Evolutionary conservation across 768 basidiomycete genomes (phyloP), one percentile per base, ranked within the genome.

Genomic region (Russula lepida): DNA sequence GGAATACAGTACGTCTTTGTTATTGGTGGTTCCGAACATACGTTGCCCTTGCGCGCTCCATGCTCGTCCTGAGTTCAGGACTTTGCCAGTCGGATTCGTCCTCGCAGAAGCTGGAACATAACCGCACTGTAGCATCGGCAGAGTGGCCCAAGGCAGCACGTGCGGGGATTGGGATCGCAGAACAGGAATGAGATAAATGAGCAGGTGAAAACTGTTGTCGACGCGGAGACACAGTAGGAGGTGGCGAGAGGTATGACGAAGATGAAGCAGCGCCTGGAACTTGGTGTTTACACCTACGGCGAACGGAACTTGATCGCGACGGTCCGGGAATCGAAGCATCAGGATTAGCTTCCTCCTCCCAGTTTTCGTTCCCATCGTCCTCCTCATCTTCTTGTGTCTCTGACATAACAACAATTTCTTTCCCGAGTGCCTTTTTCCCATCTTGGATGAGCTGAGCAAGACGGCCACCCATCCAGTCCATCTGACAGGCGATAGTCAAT

Each of bases 401-500:
- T 62, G 83, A 84, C 80, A 84, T 82, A 4, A 90, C 82, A 9
- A 92, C 89, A 17, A 93, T 78, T 69, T 92, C 89, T n/a, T 80
- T 76, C 15, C 80, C 82, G 7, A 93, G 78, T 0, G 91, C 91
- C 49, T 80, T 83, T 69, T 88, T 84, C 17, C 91, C 91, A 67
- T 92, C 84, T 68, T 84, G 82, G 64, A 93, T 92, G 54, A 92
- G 80, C 62, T 73, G 74, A 28, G 81, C 72, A 32, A 93, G 79
- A 64, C 81, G 83, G 64, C 81, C 84, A 21, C 87, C 86, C 61
- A 92, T 86, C 87, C 87, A 89, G 66, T 89, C 87, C 86, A 92
- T 91, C 79, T 90, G 68, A 49, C 67, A 43, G 35, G 44, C 5
- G 19, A 33, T 30, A 3, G 44, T 66, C 23, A 66, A 49, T 23